Base-by-base conservation (phyloP, 2,329 filamentous ascomycete species). In the Seiridium unicorne region DNA sequence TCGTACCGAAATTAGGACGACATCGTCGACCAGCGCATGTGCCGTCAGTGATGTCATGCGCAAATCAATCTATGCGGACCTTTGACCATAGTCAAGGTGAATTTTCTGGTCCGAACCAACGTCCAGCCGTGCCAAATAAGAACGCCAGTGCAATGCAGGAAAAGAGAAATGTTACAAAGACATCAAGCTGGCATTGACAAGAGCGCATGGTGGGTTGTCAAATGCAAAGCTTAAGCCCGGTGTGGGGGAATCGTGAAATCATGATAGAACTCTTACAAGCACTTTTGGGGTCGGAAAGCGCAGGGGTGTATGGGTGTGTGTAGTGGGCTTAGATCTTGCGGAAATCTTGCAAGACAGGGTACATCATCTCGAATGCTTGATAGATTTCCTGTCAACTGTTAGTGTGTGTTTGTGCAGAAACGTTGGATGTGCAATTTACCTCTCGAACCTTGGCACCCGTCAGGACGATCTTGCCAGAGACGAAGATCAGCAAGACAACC, bases 361-460 rank as follows among this genome's bases (percentile, higher is more conserved):
- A 97, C 80, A 97, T 97, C 88, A 96, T 90, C 81, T 96, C 93
- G 73, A 97, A 97, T 51, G 93, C 93, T 76, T 95, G 91, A 73
- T 97, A 96, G 68, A 99, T 98, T 81, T 98, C 95, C 55, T 55
- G 40, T n/a, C 5, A 44, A 32, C 18, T 44, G 51, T 55, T 55
- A 55, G 51, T 8, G n/a, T 5, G 18, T 6, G 11, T 40, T 2
- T 11, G 18, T 18, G n/a, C 36, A 5, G n/a, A 13, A 7, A 11
- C 2, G 4, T 32, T 3, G 18, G 36, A 44, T 1, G 31, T 26
- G n/a, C 5, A 10, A 11, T 18, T 31, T 44, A 55, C 51, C 78
- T 99, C 95, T 69, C 95, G 90, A 66, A 98, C 93, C 76, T 99
- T 98, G 67, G 95, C 95, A 72, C 95, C 95, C 47, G 95, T 98